Evolutionary conservation across 352 stramenopile species (phyloP), one percentile per base, ranked within the genome.

Genomic region (Pythium guiyangense): DNA sequence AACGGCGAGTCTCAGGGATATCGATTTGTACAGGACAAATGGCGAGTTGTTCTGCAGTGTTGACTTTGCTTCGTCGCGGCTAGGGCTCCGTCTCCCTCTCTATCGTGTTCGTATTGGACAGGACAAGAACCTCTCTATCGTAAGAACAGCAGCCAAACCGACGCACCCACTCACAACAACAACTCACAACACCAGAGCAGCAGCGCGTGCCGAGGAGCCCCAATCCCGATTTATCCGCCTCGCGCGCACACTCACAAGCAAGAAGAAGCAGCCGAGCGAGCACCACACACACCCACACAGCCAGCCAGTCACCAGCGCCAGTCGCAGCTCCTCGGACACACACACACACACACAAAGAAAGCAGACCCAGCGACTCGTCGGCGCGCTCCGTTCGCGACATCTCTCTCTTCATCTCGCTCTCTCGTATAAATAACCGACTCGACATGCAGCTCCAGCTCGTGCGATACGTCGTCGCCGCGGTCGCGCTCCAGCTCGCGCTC

Each of bases 381-480:
- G n/a, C n/a, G n/a, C n/a, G n/a, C n/a, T n/a, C n/a, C 15, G 25
- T 20, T 12, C 31, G 11, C 22, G 39, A 20, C 14, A 17, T 40
- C 18, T 44, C 17, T 35, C 48, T 54, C 27, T 4, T n/a, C n/a
- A n/a, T n/a, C n/a, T n/a, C n/a, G n/a, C 10, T 49, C 25, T 20
- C 8, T 3, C 31, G 35, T 5, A 35, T 12, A 9, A 22, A 15
- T 18, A 45, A 29, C 34, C 29, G 15, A 20, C 45, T 61, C 12
- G 22, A n/a, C n/a, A 66, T 66, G 60, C 56, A 62, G 48, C 60
- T 60, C 34, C 44, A 40, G 27, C 39, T 58, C 40, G 48, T 57
- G 37, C 51, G 59, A 49, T 64, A 64, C 65, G 20, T 79, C 42
- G 39, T 79, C 20, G 51, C 50, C 9, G 48, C 54, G 29, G 50